Evolutionary conservation across 1,284 basidiomycete genomes (phyloP), one percentile per base, ranked within the genome.

Genomic region (Thecaphora thlaspeos): DNA sequence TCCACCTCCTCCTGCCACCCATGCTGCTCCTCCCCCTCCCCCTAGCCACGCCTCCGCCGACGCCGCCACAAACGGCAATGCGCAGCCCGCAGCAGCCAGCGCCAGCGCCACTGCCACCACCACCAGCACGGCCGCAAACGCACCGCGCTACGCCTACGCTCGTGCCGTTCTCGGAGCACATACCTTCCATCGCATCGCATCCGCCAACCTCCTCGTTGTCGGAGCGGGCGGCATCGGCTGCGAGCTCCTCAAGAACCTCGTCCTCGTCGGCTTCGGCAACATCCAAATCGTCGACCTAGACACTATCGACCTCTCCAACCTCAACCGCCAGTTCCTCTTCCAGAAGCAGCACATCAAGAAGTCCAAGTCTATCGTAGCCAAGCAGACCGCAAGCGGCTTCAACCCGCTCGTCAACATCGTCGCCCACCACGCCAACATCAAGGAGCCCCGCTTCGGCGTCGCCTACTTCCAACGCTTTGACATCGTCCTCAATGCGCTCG

Each of bases 321-420:
- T 98, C 47, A 99, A 99, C 77, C 85, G 95, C 21, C 95, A 98
- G 76, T 99, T 99, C 79, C 82, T 99, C 36, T 99, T 99, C 81
- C 86, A 87, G 62, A 97, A 97, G 80, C 93, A 93, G 71, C 93
- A 97, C 76, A 90, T 99, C 57, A 94, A 95, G 74, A 89, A 96
- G 76, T 88, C 91, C 69, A 99, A 98, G 81, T 88, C 93, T 8
- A 76, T 94, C 78, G 91, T 96, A 11, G 95, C 95, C 1, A 88
- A 90, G 1, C 87, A 88, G 63, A 90, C 91, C 0, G 95, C 92
- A 0, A 83, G 84, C 14, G 84, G 87, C 18, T 98, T 99, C 82
- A 97, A 98, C 75, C 94, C 95, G 1, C 85, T 87, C 51, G 89
- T 93, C 40, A 82, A 84, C 50, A 91, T 99, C 59, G 85, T 83